Base-by-base conservation (phyloP, 495 filamentous ascomycete species). In the Sordaria brevicollis region DNA sequence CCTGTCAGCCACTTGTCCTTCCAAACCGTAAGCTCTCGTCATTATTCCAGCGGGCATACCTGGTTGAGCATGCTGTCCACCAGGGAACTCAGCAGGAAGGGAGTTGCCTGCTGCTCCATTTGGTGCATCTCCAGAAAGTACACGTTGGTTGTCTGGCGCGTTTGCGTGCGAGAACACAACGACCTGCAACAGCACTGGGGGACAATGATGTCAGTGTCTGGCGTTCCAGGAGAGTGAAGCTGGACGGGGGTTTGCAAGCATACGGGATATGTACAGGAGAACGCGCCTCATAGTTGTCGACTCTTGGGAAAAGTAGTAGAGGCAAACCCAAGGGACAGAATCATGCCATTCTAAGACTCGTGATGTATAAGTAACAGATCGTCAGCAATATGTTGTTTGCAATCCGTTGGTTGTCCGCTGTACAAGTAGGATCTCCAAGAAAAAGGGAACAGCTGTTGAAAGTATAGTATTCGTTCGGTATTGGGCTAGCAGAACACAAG, bases 171-270 rank as follows among this genome's bases (percentile, higher is more conserved):
- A 66, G 68, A 78, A 71, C 25, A 76, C 75, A 68, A 76, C 68
- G 69, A 77, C 76, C 82, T 84, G 83, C 81, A 83, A 76, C 11
- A 85, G 82, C 82, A 85, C 83, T 35, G 31, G 68, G 49, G 19
- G 21, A 43, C 9, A 65, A 66, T 31, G 67, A 35, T 76, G 72
- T 74, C 68, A 79, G 73, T 74, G 65, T 71, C 71, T 71, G 19
- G 10, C 67, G 41, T 37, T 17, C 33, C 66, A 57, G 49, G 68
- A 65, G 43, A 67, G 70, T 66, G 17, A 57, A 17, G 62, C 21
- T 31, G 37, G 35, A 13, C 35, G 41, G 19, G n/a, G 17, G 31
- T 9, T 15, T 15, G 36, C 54, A 49, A 34, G 76, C 83, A 62
- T 79, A 85, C 83, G 79, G 75, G 78, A 76, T 67, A 80, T 65